Conservation (phyloP, 2,329 filamentous ascomycete species). For the Cercospora sp. region DNA sequence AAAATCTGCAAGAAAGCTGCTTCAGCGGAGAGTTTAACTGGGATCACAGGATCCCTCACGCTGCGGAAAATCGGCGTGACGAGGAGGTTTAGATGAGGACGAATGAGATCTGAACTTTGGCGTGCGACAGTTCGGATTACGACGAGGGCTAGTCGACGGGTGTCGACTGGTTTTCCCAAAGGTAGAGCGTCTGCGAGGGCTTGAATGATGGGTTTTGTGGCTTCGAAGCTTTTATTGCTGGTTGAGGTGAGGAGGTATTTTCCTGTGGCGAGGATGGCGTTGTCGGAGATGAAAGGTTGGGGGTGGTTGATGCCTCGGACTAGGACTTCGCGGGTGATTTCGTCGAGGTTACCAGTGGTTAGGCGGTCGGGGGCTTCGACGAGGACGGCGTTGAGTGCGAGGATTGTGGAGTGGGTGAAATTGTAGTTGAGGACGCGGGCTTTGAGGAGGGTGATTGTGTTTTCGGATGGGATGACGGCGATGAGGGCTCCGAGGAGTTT, state of each 20-base stretch:
- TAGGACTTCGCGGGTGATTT: slow-evolving; percentile 75
- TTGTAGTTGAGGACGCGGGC: slow-evolving; percentile 76
- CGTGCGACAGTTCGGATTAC: slow-evolving; percentile 83
- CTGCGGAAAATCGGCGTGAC: slow-evolving; percentile 82
- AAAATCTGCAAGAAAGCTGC: slow-evolving; percentile 92
- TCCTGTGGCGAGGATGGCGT: slow-evolving; percentile 83
- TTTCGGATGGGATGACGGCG: slow-evolving; percentile 76
- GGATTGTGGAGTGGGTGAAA: slow-evolving; percentile 73
- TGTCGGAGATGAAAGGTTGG: slow-evolving; percentile 69
- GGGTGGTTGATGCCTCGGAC: slow-evolving; percentile 75
- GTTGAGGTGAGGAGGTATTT: slow-evolving; percentile 76
- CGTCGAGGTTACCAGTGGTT: slow-evolving; percentile 64
- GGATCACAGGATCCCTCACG: slow-evolving; percentile 88
- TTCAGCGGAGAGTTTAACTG: slow-evolving; percentile 91
- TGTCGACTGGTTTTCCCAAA: slow-evolving; percentile 77
- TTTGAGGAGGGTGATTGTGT: slow-evolving; percentile 62
- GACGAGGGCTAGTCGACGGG: slow-evolving; percentile 80
- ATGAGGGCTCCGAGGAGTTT: slow-evolving; percentile 86
- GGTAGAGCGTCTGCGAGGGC: slow-evolving; percentile 72
- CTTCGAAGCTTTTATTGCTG: slow-evolving; percentile 69
- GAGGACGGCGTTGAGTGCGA: slow-evolving; percentile 86
- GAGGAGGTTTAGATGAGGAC: slow-evolving; percentile 78
- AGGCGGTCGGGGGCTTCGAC: slow-evolving; percentile 74
- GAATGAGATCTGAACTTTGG: slow-evolving; percentile 73
- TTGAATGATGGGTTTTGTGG: slow-evolving; percentile 76